Base-by-base conservation (phyloP, 192 early-diverging fungal species). In the Haplosporangium gracile region DNA sequence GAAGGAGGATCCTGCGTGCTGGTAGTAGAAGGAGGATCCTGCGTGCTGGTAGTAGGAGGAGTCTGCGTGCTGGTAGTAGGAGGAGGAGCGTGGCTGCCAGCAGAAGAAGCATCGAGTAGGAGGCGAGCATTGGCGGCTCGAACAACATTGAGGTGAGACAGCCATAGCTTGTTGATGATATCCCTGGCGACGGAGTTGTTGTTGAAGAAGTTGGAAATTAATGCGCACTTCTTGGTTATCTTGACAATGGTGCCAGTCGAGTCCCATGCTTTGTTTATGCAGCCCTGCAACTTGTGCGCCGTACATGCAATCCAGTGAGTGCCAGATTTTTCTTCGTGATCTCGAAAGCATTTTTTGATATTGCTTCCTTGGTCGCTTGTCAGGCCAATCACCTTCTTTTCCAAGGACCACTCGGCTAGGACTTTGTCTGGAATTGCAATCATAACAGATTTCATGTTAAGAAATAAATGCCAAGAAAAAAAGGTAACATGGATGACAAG, bases 311-410 rank as follows among this genome's bases (percentile, higher is more conserved):
- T 42, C 70, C 70, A 71, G 39, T 40, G 16, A 20, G 40, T 16
- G 24, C 22, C 36, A 6, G 11, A 5, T 4, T 71, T 15, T 13
- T 71, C 36, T 13, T 38, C 39, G 22, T 22, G 39, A 24, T 42
- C 38, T 22, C 10, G 5, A 5, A 71, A 7, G 8, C 32, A 24
- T 18, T 71, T 71, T 20, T 71, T 71, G 34, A 71, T 22, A 18
- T 71, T 71, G 8, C 16, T n/a, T 42, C 70, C 70, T 43, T 71
- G 70, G 22, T 71, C 70, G 24, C 32, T 71, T 15, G 70, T 71
- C 36, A 38, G 9, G 38, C 70, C 40, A 2, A 71, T 20, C 10
- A 71, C 22, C 11, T 42, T 36, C 3, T 6, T 13, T 1, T 18
- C 6, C 9, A 71, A 24, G 6, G 20, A 15, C 70, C 70, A 71